Evolutionary conservation across 1,284 basidiomycete species (phyloP), one percentile per base, ranked within the genome.

Genomic region (Moesziomyces sp.): DNA sequence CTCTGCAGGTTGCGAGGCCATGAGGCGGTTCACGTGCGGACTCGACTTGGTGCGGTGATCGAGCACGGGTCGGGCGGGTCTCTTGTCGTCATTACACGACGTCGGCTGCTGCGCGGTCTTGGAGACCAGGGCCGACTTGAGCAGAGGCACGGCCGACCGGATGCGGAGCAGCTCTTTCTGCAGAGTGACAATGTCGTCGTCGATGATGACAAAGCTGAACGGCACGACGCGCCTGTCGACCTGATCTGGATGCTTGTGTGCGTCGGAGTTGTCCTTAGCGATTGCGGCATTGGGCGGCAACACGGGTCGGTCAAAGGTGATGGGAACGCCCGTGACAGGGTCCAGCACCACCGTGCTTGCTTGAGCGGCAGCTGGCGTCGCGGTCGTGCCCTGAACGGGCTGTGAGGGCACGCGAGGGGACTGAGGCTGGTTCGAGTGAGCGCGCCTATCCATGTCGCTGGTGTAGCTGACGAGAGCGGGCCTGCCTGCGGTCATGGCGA

Each of bases 201-300:
- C 78, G 51, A 79, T 78, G 34, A 79, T 67, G 40, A 79, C 67
- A 43, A 74, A 79, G 58, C 57, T 74, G 67, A 78, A 78, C 0
- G 78, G 74, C 14, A 65, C 66, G 3, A 76, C 67, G 18, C 55
- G 56, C 44, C 46, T 34, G 13, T 52, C 49, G 8, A n/a, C 46
- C 0, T 54, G 38, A 46, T 59, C 51, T 40, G 47, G 52, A 35
- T 60, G 64, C 24, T 45, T 56, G 3, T 56, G 40, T n/a, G 47
- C 16, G 13, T 52, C 24, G 28, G 30, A 18, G 3, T 28, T 23
- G 10, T 21, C 23, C n/a, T 57, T 30, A 5, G 45, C 35, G 21
- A 30, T n/a, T 16, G 48, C 49, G 11, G 30, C 19, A 3, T 10
- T 38, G 30, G 14, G 51, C 38, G 7, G 38, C 10, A 6, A 21